Base-by-base conservation (phyloP, 2,329 filamentous ascomycete species). In the Chalara sp. region DNA sequence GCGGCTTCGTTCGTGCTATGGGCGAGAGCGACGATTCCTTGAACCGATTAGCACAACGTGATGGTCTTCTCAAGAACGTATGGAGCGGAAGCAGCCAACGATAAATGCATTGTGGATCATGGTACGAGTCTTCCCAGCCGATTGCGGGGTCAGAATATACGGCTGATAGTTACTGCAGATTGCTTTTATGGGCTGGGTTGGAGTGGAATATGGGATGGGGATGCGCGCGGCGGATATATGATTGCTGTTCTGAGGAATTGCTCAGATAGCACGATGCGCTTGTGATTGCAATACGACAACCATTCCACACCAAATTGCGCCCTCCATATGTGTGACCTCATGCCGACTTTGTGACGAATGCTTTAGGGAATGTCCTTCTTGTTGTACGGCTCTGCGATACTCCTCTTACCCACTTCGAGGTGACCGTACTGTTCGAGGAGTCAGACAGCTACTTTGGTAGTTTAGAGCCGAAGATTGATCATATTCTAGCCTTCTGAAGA, bases 21-120 rank as follows among this genome's bases (percentile, higher is more conserved):
- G 93, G 93, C 71, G 95, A 99, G 88, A 86, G 84, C 74, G 93
- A 99, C 73, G 93, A 99, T 78, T 82, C 87, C 67, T 75, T 99
- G 70, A 99, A 99, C 87, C 81, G 93, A 70, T 81, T 99, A 69
- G 81, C 91, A 64, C 93, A 99, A 83, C 84, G 88, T 65, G 95
- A 99, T 72, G 93, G 93, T 63, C 87, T 95, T 75, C 74, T 99
- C 74, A 97, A 97, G 89, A 87, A 76, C 72, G 93, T 99, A 72
- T 99, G 93, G 93, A 88, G 82, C 76, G 87, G 63, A 58, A 64
- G 61, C 61, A 58, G 48, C 49, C 64, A 66, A 54, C 58, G 65
- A 62, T 67, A 67, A 65, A 61, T 58, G 54, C 53, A 59, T 57
- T 57, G 58, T 55, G 50, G 51, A 56, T 21, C 21, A 21, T 21